Base-by-base conservation (phyloP, 192 early-diverging fungal species). In the Linnemannia hyalina region DNA sequence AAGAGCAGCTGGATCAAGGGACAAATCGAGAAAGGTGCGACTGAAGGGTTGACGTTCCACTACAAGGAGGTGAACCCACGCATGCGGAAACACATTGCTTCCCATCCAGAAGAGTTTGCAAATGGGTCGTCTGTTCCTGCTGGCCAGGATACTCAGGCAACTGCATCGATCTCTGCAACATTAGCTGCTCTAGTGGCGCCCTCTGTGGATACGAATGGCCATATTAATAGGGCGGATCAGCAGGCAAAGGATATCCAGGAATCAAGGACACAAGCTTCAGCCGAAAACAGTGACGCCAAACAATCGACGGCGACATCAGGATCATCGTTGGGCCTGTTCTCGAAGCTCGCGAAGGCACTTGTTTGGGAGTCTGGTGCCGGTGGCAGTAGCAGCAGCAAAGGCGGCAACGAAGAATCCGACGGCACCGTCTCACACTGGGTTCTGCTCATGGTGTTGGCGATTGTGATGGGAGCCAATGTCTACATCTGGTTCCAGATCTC, bases 1-100 rank as follows among this genome's bases (percentile, higher is more conserved):
- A 91, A 91, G 76, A 71, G 65, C 55, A 86, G 88, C 10, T 90
- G 89, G 90, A 76, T 93, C 35, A 93, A 93, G 88, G 88, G 92
- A 84, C 89, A 89, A 29, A 93, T 93, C 74, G 91, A 93, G 73
- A 91, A 82, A 72, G 91, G 89, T 13, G 85, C 89, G 1, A 69
- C 87, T 52, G 91, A 91, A 10, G 92, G 92, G 4, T 82, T 92
- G 73, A 70, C 54, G n/a, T 47, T 75, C 4, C 88, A 91, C 80
- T 92, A 84, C 73, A 89, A 88, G 69, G 73, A 80, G 23, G 41
- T 93, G 42, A 80, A 90, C 55, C 70, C 77, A 22, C 69, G 82
- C 7, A 75, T 90, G 3, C 79, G 83, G 18, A 83, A 88, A 54
- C 80, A 90, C 77, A 91, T 92, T 77, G 80, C 83, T 35, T 68